Evolutionary conservation across 192 early-diverging fungal genomes (phyloP).

Genomic region (Gryganskiella cystojenkinii): DNA sequence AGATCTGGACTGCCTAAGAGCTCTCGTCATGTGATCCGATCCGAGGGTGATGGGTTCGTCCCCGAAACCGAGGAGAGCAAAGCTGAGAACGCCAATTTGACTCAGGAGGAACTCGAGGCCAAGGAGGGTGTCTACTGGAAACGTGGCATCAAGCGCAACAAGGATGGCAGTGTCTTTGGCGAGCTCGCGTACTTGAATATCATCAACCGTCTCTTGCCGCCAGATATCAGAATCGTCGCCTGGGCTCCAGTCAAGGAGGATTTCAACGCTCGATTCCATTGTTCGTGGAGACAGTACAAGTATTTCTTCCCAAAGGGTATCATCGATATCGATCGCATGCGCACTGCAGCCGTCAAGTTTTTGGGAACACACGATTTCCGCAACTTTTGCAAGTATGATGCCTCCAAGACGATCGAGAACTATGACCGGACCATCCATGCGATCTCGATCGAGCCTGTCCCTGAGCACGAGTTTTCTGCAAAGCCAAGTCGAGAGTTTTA

Average conservation of each 20-base stretch:
- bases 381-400: slow-evolving; percentile 96
- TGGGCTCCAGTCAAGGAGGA: slow-evolving; percentile 83
- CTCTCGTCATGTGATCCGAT: slow-evolving; percentile 51
- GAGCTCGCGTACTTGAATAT: slow-evolving; percentile 87
- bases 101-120: slow-evolving; percentile 26
- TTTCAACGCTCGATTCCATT: slow-evolving; percentile 92
- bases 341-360: slow-evolving; percentile 71
- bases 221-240: slow-evolving; percentile 89
- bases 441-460: slow-evolving; percentile 36
- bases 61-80: slow-evolving; percentile 7
- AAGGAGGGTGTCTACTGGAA: slow-evolving; percentile 42
- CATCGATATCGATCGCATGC: slow-evolving; percentile 84
- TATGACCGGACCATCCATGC: slow-evolving; percentile 79
- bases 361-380: slow-evolving; percentile 93
- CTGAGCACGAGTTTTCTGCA: slow-evolving; percentile 29
- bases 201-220: slow-evolving; percentile 86
- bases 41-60: slow-evolving; percentile 36
- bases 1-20: slow-evolving; percentile 68
- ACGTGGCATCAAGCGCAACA: slow-evolving; percentile 34
- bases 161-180: slow-evolving; percentile 45
- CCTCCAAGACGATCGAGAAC: slow-evolving; percentile 80
- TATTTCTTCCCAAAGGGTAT: slow-evolving; percentile 84
- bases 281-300: slow-evolving; percentile 85
- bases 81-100: slow-evolving; percentile 5
- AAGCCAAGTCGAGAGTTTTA: slow-evolving; percentile 60